These are phyloP conservation scores for Dictyostelium capitatum DNA, from an alignment of 78 protist genomes.

Conservation along the genomic window DNA sequence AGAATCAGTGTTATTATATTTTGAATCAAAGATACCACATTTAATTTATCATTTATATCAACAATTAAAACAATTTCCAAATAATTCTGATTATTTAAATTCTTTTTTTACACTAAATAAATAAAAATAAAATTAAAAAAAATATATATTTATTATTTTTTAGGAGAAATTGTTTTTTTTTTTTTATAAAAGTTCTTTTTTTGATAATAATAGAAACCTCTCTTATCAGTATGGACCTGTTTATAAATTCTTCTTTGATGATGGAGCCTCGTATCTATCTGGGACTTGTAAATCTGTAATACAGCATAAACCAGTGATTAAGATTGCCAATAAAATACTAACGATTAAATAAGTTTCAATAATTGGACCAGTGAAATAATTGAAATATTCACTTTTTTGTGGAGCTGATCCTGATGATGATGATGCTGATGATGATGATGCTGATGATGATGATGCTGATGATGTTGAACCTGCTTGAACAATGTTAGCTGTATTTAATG, in stretches of 20 bases:
- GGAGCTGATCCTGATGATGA: not conserved
- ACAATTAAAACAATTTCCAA: slow-evolving; percentile 1
- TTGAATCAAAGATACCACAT: slow-evolving; percentile 25
- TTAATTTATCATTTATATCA: slow-evolving; percentile 11
- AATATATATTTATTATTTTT: no score
- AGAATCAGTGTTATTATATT: slow-evolving; percentile 30
- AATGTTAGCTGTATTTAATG: not conserved
- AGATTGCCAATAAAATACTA: slow-evolving; percentile 31
- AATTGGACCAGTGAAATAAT: slow-evolving; percentile 72
- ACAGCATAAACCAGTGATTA: slow-evolving; percentile 63
- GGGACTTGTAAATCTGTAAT: slow-evolving; percentile 70
- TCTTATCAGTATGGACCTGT: not conserved
- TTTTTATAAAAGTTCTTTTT: not conserved
- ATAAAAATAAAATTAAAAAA: no score
- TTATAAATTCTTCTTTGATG: not conserved
- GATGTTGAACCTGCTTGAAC: not conserved
- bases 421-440: slow-evolving; percentile 9
- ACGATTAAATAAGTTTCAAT: slow-evolving; percentile 52
- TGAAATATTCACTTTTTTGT: not conserved
- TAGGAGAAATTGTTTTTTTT: not conserved
- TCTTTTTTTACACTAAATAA: no score
- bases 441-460: not conserved
- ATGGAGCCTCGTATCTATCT: slow-evolving; percentile 71
- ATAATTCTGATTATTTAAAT: no score
- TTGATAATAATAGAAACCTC: not conserved